Conservation (phyloP, 805 yeast genomes). For the Suhomyces prunicola region DNA sequence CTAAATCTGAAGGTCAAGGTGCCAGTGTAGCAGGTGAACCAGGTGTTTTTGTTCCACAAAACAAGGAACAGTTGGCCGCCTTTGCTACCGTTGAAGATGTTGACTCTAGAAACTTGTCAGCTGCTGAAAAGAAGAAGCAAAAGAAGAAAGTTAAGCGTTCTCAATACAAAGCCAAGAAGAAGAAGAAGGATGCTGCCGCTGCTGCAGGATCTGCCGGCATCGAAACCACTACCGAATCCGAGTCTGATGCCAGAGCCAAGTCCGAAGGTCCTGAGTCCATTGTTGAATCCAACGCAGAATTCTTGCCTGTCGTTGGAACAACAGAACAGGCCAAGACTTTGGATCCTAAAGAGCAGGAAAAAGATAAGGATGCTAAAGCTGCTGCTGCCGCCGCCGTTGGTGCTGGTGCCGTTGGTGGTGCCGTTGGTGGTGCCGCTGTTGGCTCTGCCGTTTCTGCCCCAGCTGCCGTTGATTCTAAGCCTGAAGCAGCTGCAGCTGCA, state of each 20-base stretch:
- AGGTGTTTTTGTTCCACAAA: conserved; percentile 64
- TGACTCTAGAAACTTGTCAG: conserved; percentile 31
- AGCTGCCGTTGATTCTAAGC: conserved; percentile 3
- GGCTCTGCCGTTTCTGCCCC: conserved; percentile 6
- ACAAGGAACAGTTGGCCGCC: conserved; percentile 64
- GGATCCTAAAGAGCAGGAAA: conserved; percentile 10
- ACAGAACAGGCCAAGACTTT: conserved; percentile 4
- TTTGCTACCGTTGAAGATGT: conserved; percentile 56
- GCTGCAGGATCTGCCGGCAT: conserved; percentile 10
- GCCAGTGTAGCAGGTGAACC: conserved; percentile 60
- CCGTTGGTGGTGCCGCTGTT: not conserved
- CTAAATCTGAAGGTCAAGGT: conserved; percentile 42
- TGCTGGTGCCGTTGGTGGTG: not conserved
- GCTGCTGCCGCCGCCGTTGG: not conserved
- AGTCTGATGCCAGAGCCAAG: not conserved
- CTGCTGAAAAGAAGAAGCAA: conserved; percentile 39
- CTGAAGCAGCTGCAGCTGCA: not conserved
- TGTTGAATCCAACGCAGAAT: conserved; percentile 4
- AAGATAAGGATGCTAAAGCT: conserved; percentile 11
- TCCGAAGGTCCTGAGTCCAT: not conserved
- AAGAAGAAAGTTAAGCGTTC: conserved; percentile 45
- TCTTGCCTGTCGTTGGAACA: not conserved
- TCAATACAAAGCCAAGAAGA: conserved; percentile 42
- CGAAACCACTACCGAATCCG: conserved; percentile 7
- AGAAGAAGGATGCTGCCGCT: conserved; percentile 26